Base-by-base conservation (phyloP, 352 stramenopile species). In the Globisporangium emineosum region DNA sequence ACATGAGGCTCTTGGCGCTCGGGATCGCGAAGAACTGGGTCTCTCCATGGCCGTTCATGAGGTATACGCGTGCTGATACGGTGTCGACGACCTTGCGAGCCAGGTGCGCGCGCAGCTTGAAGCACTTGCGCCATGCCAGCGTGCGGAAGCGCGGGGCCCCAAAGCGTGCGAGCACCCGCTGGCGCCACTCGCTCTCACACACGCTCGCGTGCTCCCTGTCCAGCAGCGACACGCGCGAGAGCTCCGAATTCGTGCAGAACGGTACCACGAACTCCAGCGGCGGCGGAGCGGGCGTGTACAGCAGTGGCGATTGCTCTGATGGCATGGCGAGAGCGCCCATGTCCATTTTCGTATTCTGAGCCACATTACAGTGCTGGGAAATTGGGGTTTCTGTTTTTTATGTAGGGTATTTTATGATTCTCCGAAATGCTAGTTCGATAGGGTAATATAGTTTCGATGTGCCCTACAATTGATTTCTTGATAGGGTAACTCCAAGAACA, bases 41-140 rank as follows among this genome's bases (percentile, higher is more conserved):
- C 52, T 93, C 83, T 19, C 84, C 86, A 13, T 72, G 72, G 3
- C 77, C 79, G 68, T 95, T 95, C 83, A 93, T 95, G 23, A 93
- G 52, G 70, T 95, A 95, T 23, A 95, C 77, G 2, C 86, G 73
- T 13, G 86, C 84, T 10, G 78, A 80, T 2, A 93, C 83, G 8
- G 64, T 64, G 25, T 80, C 73, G 29, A 88, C 78, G 2, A 89
- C 76, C 56, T 83, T 82, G 53, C 69, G 82, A 25, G 75, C 73
- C 35, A 95, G 73, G 53, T 85, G 81, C n/a, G 70, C 67, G 23
- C 86, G 83, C 50, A 94, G 57, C 47, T 87, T 70, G 70, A 83
- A 91, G 63, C 77, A 85, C 27, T 78, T 81, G 30, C 84, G 84
- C 77, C 79, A 93, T 9, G 79, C 64, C 1, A 58, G 19, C n/a